Evolutionary conservation across 2,329 filamentous ascomycete species (phyloP), one percentile per base, ranked within the genome.

Genomic region (Botryotinia calthae): DNA sequence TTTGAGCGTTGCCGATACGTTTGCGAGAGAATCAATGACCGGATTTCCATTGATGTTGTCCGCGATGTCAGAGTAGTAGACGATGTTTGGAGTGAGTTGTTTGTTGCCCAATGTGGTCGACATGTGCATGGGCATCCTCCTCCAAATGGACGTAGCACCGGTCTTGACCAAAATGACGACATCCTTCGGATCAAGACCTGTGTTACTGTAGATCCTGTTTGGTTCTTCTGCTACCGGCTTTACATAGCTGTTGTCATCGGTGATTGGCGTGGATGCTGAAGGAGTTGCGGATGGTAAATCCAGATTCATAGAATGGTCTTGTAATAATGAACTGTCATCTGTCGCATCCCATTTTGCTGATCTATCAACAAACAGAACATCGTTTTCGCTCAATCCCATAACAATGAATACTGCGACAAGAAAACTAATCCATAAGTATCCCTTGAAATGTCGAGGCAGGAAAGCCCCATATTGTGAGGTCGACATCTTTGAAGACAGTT

Each of bases 381-480:
- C 44, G 46, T 73, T 75, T 58, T 75, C 74, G 16, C 64, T 75
- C 72, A 75, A n/a, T 14, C 59, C 73, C 74, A 75, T 73, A 22
- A 75, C 44, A 51, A 75, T 37, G 46, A 75, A 75, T 20, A 73
- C 10, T 44, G 56, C 65, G 7, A 71, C 73, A 18, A 75, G 69
- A 40, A 75, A 75, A 8, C 68, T 51, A 34, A 75, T 74, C 74
- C 74, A 75, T 65, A 75, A 34, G 42, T 75, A 75, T 9, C 74
- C 73, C 44, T 66, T 75, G 22, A 74, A 71, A 48, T 75, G 73
- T 34, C 73, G 66, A 28, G 74, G 74, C 20, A 74, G 44, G 4
- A 71, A 48, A 67, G 54, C 46, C 25, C 72, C 44, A 40, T 64
- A 42, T 37, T 34, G 68, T 51, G 58, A 64, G 16, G 44, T 44